Evolutionary conservation across 139 green algal species (phyloP), one percentile per base, ranked within the genome.

Genomic region (Chlorella sp.): DNA sequence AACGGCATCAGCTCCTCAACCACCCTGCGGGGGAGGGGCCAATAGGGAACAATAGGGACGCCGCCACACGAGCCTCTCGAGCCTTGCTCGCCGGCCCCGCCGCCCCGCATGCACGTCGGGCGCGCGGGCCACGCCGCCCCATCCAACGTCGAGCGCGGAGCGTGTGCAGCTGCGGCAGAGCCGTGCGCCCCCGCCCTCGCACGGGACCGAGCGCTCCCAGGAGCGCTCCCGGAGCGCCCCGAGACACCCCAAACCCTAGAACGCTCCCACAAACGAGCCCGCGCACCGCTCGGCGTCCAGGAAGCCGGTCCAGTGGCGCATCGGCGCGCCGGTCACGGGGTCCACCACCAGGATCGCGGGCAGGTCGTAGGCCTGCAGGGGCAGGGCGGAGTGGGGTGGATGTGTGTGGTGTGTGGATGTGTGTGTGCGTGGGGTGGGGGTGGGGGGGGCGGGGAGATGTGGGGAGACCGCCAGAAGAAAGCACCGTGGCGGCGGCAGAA

Each of bases 1-100:
- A 95, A 97, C 0, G 92, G 93, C 68, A 96, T 77, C 71, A 97
- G 80, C 38, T 95, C 86, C 75, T 94, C 91, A 12, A 88, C 68
- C 66, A 95, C 74, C 58, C 86, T 87, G 67, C 35, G 45, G 7
- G 23, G 17, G 7, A 25, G 38, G 35, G 27, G 7, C 35, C 51
- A 3, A 59, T 63, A 64, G 15, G 6, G 41, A 67, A n/a, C 27
- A 51, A 5, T 61, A 36, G 58, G n/a, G 23, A 27, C 11, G n/a
- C n/a, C 11, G 58, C 8, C 17, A 11, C 11, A 67, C 15, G 35
- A 33, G 46, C 12, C 0, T 35, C 36, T 17, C 35, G 35, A 67
- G 35, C 61, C 17, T n/a, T 29, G n/a, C 58, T 55, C 33, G 23
- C 15, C 5, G 73, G 14, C 55, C 42, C 35, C 56, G 45, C 60